Percentiles rank a stretch among this genome's conserved stretches.
These are phyloP conservation scores for Mycosphaerella sp. DNA, from an alignment of 2,329 filamentous ascomycete species.

Conservation along the genomic window DNA sequence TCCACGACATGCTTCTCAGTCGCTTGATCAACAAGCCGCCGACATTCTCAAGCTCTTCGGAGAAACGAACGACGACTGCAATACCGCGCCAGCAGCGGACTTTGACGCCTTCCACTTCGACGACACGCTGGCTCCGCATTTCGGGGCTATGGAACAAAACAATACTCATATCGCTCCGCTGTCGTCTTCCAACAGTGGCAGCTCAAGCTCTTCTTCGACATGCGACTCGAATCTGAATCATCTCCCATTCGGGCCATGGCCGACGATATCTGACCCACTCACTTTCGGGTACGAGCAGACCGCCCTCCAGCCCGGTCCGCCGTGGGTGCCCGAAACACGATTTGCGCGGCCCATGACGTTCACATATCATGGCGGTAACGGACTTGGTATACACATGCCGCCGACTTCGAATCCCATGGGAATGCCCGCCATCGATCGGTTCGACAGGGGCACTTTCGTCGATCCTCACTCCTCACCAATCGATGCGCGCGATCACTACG, in stretches of 20 bases:
- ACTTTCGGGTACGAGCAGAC: conserved; percentile 15
- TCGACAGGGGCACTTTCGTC: conserved; percentile 6
- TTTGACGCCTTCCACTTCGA: conserved; percentile 15
- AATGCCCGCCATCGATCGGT: conserved; percentile 6
- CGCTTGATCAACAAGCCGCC: conserved; percentile 20
- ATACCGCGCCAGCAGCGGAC: conserved; percentile 12
- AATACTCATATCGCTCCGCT: conserved; percentile 11
- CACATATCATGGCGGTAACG: conserved; percentile 12
- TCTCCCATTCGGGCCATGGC: conserved; percentile 12
- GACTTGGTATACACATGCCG: conserved; percentile 20
- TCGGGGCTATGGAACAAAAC: conserved; percentile 17
- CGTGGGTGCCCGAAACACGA: conserved; percentile 16
- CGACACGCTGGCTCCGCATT: conserved; percentile 12
- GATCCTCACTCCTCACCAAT: conserved; percentile 11
- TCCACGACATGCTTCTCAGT: conserved; percentile 17
- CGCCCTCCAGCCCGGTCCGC: conserved; percentile 10
- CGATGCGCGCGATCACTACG: conserved; percentile 5
- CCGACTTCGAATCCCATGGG: conserved; percentile 19
- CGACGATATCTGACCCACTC: conserved; percentile 6
- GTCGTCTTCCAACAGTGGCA: conserved; percentile 7
- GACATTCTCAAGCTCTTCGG: conserved; percentile 16
- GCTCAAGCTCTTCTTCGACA: conserved; percentile 17
- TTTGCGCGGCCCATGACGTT: conserved; percentile 15
- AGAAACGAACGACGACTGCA: conserved; percentile 9
- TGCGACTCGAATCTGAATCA: conserved; percentile 14